Conservation (phyloP, 306 rosid species). For the Casuarina equisetifolia region DNA sequence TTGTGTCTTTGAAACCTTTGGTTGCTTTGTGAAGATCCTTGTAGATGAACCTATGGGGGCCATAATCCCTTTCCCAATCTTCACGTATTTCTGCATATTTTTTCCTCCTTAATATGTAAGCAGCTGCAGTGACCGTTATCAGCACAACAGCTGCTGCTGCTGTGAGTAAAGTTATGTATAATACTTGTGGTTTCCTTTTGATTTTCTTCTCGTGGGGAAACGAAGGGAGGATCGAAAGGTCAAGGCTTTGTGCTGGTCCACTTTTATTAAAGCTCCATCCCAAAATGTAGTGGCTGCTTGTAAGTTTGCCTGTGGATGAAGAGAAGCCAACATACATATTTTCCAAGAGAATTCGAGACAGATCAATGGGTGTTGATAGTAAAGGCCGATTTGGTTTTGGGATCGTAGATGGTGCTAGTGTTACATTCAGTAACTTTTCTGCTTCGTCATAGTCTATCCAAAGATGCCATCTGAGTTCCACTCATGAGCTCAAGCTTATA, state of each 20-base stretch:
- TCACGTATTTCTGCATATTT: constrained; percentile 29
- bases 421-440: constrained; percentile 13
- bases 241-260: constrained; percentile 29
- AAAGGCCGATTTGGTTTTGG: constrained; percentile 25
- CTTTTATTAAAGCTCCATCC: constrained; percentile 38
- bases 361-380: constrained; percentile 7
- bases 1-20: constrained; percentile 32
- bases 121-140: neutral
- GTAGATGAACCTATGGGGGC: constrained; percentile 37
- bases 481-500: constrained; percentile 19
- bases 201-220: neutral
- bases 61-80: constrained; percentile 41
- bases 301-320: constrained; percentile 28
- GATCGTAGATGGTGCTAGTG: constrained; percentile 13
- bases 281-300: constrained; percentile 14
- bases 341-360: constrained; percentile 8
- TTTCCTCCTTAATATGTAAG: constrained; percentile 15
- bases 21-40: neutral
- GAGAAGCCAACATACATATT: constrained; percentile 39
- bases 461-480: constrained; percentile 24
- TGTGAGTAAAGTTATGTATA: neutral
- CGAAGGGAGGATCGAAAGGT: constrained; percentile 4
- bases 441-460: neutral
- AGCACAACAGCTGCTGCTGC: neutral
- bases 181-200: neutral